Evolutionary conservation across 768 basidiomycete species (phyloP).

Genomic region (Tulasnella sp.): DNA sequence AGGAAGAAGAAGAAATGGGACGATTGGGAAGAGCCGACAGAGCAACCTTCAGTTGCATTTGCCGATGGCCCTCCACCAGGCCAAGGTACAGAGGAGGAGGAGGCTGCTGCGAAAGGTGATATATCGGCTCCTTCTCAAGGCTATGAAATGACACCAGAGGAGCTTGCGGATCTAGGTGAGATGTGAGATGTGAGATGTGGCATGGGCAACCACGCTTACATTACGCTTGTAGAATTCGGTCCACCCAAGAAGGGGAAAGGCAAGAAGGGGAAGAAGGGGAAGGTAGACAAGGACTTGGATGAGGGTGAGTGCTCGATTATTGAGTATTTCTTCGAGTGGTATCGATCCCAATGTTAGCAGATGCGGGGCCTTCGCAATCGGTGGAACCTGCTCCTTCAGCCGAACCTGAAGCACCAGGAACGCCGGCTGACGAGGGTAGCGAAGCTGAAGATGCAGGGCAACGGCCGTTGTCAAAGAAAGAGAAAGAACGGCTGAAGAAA

Average conservation of each 20-base stretch:
- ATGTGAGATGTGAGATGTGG: background rate
- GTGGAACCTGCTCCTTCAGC: constrained; percentile 16
- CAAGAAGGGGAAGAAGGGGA: constrained; percentile 35
- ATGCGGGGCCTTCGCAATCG: background rate
- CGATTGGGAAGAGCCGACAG: constrained; percentile 3
- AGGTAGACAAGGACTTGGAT: constrained; percentile 31
- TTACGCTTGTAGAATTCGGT: constrained; percentile 45
- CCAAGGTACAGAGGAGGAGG: constrained; percentile 26
- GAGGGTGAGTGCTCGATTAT: background rate
- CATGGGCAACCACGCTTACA: background rate
- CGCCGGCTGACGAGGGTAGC: constrained; percentile 35
- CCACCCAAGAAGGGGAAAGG: constrained; percentile 28
- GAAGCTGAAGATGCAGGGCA: constrained; percentile 42
- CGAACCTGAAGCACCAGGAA: constrained; percentile 24
- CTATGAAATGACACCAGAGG: constrained; percentile 51
- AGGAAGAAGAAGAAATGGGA: constrained; percentile 30
- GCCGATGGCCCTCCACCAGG: constrained; percentile 22
- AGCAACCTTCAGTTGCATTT: constrained; percentile 19
- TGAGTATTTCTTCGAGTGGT: background rate
- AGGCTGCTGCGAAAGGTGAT: constrained; percentile 26
- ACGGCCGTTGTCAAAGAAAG: constrained; percentile 79
- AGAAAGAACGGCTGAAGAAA: constrained; percentile 96
- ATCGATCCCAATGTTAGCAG: constrained; percentile 5
- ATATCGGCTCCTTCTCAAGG: constrained; percentile 30
- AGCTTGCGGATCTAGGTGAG: constrained; percentile 39